Evolutionary conservation across 352 stramenopile species (phyloP).

Genomic region (Aphanomyces euteiches): DNA sequence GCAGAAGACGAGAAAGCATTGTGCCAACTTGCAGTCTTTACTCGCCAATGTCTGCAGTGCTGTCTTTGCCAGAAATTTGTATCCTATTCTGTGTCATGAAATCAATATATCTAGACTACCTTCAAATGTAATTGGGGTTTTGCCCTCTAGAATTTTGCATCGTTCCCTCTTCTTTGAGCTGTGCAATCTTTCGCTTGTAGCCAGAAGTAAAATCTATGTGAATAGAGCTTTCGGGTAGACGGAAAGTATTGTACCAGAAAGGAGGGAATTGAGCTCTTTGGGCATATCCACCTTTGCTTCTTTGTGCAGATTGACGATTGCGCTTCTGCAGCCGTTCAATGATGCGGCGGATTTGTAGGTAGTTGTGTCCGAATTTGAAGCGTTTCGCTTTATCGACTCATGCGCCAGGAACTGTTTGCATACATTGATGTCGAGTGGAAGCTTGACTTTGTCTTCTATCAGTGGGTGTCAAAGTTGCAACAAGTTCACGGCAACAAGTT

Average conservation of each 20-base stretch:
- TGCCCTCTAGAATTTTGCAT: neutral
- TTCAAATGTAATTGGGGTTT: too few species aligned
- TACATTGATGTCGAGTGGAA: neutral
- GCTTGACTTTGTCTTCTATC: too few species aligned
- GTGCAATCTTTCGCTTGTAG: slow-evolving; percentile 1
- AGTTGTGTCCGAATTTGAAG: neutral
- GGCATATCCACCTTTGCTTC: neutral
- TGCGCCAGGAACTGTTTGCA: neutral
- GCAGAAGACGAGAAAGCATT: too few species aligned
- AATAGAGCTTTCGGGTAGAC: neutral
- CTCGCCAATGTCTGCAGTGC: too few species aligned
- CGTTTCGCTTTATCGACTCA: neutral
- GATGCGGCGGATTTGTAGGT: too few species aligned
- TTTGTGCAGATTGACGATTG: neutral
- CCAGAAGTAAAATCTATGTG: neutral
- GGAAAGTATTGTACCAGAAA: neutral
- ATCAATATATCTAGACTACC: too few species aligned
- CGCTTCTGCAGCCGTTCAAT: neutral
- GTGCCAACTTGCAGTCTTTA: too few species aligned
- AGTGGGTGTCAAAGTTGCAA: neutral
- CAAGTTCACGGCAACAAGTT: slow-evolving; percentile 1
- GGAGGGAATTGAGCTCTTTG: neutral
- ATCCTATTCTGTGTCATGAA: too few species aligned
- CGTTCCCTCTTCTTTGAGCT: neutral
- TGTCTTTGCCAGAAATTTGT: too few species aligned